Evolutionary conservation across 306 rosid genomes (phyloP).

Genomic region (Amphicarpaea edgeworthii): DNA sequence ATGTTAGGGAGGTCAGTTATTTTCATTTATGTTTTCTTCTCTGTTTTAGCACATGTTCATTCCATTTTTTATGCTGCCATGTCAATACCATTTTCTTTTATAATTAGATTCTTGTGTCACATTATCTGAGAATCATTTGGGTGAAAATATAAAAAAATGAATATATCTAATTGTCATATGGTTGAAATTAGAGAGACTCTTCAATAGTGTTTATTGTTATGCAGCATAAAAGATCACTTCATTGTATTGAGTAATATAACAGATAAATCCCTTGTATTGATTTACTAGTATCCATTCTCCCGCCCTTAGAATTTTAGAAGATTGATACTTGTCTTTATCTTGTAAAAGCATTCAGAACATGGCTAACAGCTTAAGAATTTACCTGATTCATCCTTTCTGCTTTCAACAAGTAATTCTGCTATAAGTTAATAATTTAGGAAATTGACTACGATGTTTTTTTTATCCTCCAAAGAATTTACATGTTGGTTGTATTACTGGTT

Average conservation of each 20-base stretch:
- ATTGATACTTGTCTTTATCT: slow-evolving; percentile 6
- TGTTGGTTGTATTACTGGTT: slow-evolving; percentile 20
- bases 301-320: background rate
- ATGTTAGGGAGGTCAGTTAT: slow-evolving; percentile 80
- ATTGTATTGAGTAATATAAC: background rate
- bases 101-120: slow-evolving; percentile 17
- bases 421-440: slow-evolving; percentile 28
- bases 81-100: slow-evolving; percentile 19
- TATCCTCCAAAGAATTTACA: background rate
- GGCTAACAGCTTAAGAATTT: background rate
- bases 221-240: background rate
- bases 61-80: slow-evolving; percentile 7
- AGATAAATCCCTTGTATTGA: background rate
- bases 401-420: slow-evolving; percentile 6
- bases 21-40: slow-evolving; percentile 11
- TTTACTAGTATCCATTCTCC: background rate
- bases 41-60: background rate
- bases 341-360: background rate
- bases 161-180: background rate
- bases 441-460: slow-evolving; percentile 2
- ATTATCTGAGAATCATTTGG: slow-evolving; percentile 11
- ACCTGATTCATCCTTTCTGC: slow-evolving; percentile 6
- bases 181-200: slow-evolving; percentile 8
- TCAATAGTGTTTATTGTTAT: slow-evolving; percentile 3
- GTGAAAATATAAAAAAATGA: slow-evolving; percentile 4